A percentile compares a stretch with the other conserved stretches of the same genome.
These are phyloP conservation scores for Achaetomium macrosporum DNA, from an alignment of 2,329 filamentous ascomycete genomes.

Conservation along the genomic window DNA sequence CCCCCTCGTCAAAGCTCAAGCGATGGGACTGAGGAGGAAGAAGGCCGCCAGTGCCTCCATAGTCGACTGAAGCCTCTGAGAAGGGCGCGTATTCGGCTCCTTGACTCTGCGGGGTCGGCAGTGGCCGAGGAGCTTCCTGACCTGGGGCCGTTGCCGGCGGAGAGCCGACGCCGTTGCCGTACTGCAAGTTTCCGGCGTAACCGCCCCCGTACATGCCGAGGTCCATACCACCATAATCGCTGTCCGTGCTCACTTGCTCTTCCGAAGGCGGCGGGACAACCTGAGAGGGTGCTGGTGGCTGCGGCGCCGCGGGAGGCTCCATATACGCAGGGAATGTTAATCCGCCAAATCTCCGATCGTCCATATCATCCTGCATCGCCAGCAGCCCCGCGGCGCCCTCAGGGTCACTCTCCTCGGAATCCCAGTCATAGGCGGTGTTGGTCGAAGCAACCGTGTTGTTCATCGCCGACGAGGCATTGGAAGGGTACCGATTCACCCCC, in stretches of 20 bases:
- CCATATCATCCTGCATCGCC: slow-evolving; percentile 76
- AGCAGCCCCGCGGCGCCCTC: slow-evolving; percentile 80
- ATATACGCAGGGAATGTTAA: slow-evolving; percentile 44
- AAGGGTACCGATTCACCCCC: slow-evolving; percentile 36
- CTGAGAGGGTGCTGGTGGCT: slow-evolving; percentile 27
- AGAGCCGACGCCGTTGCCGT: slow-evolving; percentile 44
- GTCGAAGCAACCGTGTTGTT: slow-evolving; percentile 34
- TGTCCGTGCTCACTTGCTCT: slow-evolving; percentile 57
- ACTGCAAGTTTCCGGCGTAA: slow-evolving; percentile 49
- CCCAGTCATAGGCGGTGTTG: slow-evolving; percentile 34
- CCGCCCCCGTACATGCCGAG: slow-evolving; percentile 69
- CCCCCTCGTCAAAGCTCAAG: slow-evolving; percentile 87
- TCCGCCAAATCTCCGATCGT: slow-evolving; percentile 59
- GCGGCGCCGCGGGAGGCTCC: slow-evolving; percentile 30
- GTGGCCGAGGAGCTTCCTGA: slow-evolving; percentile 41
- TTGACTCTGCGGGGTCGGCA: slow-evolving; percentile 42
- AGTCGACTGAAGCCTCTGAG: slow-evolving; percentile 69
- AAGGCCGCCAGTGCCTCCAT: slow-evolving; percentile 82
- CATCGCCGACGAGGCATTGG: slow-evolving; percentile 36
- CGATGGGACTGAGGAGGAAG: slow-evolving; percentile 68
- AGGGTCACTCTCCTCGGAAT: slow-evolving; percentile 73
- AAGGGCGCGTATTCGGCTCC: slow-evolving; percentile 39
- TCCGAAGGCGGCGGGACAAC: slow-evolving; percentile 43
- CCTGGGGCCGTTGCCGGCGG: slow-evolving; percentile 35
- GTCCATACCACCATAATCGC: slow-evolving; percentile 67